A percentile compares a stretch with the other conserved stretches of the same genome.
Evolutionary conservation across 2,329 filamentous ascomycete genomes (phyloP).

Genomic region (Venturia nashicola): DNA sequence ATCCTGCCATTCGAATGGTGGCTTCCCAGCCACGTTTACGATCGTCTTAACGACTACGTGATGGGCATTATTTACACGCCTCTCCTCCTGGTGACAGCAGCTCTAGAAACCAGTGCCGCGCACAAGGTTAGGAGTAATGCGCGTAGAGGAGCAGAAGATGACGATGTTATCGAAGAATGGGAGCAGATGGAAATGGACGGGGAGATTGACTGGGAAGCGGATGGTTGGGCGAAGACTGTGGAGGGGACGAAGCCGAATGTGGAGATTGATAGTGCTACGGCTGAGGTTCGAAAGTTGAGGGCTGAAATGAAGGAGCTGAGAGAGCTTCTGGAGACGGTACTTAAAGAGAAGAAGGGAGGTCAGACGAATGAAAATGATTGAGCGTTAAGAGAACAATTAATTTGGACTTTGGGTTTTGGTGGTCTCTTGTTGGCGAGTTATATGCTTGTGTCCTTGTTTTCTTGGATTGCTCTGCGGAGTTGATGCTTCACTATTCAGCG

Average conservation of each 20-base stretch:
- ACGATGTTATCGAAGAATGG: slow-evolving; percentile 85
- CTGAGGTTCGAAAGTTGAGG: slow-evolving; percentile 43
- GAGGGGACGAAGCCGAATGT: slow-evolving; percentile 67
- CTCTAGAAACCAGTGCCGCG: slow-evolving; percentile 34
- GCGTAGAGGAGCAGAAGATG: slow-evolving; percentile 70
- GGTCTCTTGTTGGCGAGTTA: neutral
- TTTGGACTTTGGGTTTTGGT: neutral
- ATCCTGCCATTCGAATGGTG: slow-evolving; percentile 88
- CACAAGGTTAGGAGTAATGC: slow-evolving; percentile 60
- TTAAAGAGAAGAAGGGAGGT: slow-evolving; percentile 5
- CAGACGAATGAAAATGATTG: neutral
- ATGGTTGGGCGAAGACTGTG: slow-evolving; percentile 78
- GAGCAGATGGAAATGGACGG: slow-evolving; percentile 63
- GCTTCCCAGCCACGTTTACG: slow-evolving; percentile 63
- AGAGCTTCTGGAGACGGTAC: slow-evolving; percentile 13
- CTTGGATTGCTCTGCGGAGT: neutral
- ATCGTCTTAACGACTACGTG: slow-evolving; percentile 73
- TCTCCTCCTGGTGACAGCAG: slow-evolving; percentile 65
- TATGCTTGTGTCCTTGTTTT: neutral
- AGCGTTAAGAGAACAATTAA: neutral
- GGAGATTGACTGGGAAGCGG: slow-evolving; percentile 73
- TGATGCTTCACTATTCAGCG: neutral
- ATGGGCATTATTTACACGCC: slow-evolving; percentile 83
- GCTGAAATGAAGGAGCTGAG: slow-evolving; percentile 34
- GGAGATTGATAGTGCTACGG: slow-evolving; percentile 61